Evolutionary conservation across 2,329 filamentous ascomycete species (phyloP).

Genomic region (Talaromyces sp.): DNA sequence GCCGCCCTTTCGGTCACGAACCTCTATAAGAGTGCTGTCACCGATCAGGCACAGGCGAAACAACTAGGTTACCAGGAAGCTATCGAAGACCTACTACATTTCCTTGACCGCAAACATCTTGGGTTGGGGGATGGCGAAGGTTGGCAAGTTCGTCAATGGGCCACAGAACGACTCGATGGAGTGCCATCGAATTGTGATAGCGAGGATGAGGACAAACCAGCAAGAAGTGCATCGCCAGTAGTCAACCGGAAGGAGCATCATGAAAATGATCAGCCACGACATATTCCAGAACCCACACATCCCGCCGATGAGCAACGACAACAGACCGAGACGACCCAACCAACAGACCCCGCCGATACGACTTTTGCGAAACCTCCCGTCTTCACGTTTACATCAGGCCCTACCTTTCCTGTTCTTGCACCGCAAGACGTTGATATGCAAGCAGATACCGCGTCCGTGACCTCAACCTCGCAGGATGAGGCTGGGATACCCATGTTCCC

Average conservation of each 20-base stretch:
- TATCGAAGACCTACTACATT: slow-evolving; percentile 80
- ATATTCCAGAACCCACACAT: slow-evolving; percentile 19
- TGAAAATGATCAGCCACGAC: slow-evolving; percentile 25
- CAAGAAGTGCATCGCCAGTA: slow-evolving; percentile 37
- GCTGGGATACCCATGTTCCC: slow-evolving; percentile 42
- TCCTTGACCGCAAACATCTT: slow-evolving; percentile 77
- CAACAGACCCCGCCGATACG: slow-evolving; percentile 24
- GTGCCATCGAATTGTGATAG: slow-evolving; percentile 38
- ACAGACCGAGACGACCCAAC: slow-evolving; percentile 17
- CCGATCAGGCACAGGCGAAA: slow-evolving; percentile 71
- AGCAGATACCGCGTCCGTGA: slow-evolving; percentile 32
- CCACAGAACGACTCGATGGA: slow-evolving; percentile 47
- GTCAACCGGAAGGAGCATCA: slow-evolving; percentile 32
- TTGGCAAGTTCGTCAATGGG: slow-evolving; percentile 62
- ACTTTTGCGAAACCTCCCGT: slow-evolving; percentile 31
- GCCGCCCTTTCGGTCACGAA: slow-evolving; percentile 93
- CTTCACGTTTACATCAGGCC: slow-evolving; percentile 45
- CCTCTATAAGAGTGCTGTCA: slow-evolving; percentile 86
- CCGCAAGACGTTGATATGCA: slow-evolving; percentile 46
- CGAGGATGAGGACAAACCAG: slow-evolving; percentile 46
- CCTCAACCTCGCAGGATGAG: slow-evolving; percentile 19
- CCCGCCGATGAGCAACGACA: slow-evolving; percentile 12
- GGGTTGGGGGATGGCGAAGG: slow-evolving; percentile 77
- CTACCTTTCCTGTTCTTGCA: slow-evolving; percentile 37
- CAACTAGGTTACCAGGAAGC: slow-evolving; percentile 90